Evolutionary conservation across 495 filamentous ascomycete species (phyloP).

Genomic region (Polyplosphaeria fusca): DNA sequence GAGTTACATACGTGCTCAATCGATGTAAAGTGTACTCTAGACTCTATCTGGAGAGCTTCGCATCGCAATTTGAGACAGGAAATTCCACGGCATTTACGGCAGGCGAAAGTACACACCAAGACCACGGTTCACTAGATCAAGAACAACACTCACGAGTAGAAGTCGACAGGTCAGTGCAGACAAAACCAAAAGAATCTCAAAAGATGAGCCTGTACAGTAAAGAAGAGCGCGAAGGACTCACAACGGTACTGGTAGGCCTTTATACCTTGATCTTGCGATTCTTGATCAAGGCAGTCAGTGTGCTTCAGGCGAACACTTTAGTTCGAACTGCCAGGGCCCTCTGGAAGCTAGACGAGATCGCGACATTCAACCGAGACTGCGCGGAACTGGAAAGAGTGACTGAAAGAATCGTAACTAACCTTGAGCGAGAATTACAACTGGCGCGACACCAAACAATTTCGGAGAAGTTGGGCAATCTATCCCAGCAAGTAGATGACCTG

Average conservation of each 20-base stretch:
- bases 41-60: background rate
- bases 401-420: background rate
- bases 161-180: too few relatives aligned
- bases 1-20: constrained; percentile 24
- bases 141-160: too few relatives aligned
- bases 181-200: too few relatives aligned
- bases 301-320: background rate
- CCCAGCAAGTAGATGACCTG: background rate
- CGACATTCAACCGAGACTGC: background rate
- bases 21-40: constrained; percentile 9
- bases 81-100: too few relatives aligned
- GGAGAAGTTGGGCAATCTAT: background rate
- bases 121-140: too few relatives aligned
- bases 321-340: background rate
- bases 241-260: background rate
- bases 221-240: background rate
- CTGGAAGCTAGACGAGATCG: background rate
- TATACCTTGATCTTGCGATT: background rate
- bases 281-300: background rate
- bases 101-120: too few relatives aligned
- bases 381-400: background rate
- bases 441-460: background rate
- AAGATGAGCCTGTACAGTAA: too few relatives aligned
- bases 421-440: background rate
- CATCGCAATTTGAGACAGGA: background rate